Conservation (phyloP, 2,329 filamentous ascomycete species). For the Hypoxylon sp. region DNA sequence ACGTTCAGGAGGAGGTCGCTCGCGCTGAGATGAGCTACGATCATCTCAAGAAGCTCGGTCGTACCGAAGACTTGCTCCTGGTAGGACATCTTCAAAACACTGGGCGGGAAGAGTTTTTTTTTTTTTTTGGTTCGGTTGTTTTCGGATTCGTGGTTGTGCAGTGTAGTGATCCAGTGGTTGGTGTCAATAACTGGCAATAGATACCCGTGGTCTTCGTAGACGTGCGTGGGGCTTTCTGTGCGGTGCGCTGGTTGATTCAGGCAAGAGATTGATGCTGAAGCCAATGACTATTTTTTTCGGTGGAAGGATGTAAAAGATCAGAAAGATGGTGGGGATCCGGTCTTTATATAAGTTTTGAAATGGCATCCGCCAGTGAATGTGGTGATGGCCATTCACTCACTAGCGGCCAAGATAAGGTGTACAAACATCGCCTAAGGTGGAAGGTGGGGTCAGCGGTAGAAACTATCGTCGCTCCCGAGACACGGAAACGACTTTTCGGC, state of each 20-base stretch:
- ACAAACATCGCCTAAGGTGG: too few species aligned
- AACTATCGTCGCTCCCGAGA: too few species aligned
- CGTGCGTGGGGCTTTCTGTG: not conserved
- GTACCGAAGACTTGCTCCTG: not conserved
- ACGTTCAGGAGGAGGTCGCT: slow-evolving; percentile 2
- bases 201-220: not conserved
- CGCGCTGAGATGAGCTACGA: not conserved
- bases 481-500: too few species aligned
- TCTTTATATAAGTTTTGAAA: too few species aligned
- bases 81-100: not conserved
- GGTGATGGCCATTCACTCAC: too few species aligned
- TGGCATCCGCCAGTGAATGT: too few species aligned
- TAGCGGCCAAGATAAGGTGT: too few species aligned
- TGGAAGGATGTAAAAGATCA: not conserved
- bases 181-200: not conserved
- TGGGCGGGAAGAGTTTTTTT: not conserved
- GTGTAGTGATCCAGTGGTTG: too few species aligned
- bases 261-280: not conserved
- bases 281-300: not conserved
- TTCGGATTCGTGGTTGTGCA: not conserved
- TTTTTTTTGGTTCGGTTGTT: too few species aligned
- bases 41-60: slow-evolving; percentile 12
- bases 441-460: too few species aligned
- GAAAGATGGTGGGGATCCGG: too few species aligned
- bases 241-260: not conserved